Conservation (phyloP, 225 moss, liverwort and hornwort species). For the Pseudisothecium myosuroides region DNA sequence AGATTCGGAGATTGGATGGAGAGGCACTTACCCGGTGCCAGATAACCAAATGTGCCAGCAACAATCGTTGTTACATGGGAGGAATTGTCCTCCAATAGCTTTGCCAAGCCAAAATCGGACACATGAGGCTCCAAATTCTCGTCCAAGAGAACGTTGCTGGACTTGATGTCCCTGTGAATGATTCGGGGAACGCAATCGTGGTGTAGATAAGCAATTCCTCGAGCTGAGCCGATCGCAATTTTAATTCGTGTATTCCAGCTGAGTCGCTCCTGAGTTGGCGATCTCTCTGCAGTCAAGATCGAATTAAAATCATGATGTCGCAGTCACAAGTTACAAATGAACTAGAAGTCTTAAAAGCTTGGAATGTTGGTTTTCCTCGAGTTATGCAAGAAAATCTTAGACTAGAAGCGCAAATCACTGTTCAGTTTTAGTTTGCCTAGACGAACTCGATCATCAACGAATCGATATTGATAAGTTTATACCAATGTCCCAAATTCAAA, state of each 20-base stretch:
- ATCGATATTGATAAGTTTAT: neutral
- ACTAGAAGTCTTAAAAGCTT: neutral
- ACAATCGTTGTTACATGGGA: constrained; percentile 82
- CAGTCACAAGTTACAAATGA: neutral
- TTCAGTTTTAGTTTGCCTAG: neutral
- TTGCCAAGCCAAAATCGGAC: constrained; percentile 58
- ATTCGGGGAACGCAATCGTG: constrained; percentile 55
- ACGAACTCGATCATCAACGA: neutral
- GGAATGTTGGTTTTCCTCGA: neutral
- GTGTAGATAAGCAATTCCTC: constrained; percentile 57
- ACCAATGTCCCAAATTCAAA: neutral
- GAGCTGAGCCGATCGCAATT: constrained; percentile 43
- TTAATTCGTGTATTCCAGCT: constrained; percentile 30
- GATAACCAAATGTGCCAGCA: constrained; percentile 83
- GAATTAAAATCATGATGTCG: neutral
- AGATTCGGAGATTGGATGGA: neutral
- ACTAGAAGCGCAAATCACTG: neutral
- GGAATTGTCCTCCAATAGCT: constrained; percentile 43
- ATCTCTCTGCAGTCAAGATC: constrained; percentile 42
- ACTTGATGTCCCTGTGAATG: constrained; percentile 50
- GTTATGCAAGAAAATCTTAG: neutral
- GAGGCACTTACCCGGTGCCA: constrained; percentile 61
- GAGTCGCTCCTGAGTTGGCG: constrained; percentile 15
- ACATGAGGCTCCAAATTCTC: constrained; percentile 47
- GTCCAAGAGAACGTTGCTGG: constrained; percentile 53